Evolutionary conservation across 495 filamentous ascomycete genomes (phyloP), one percentile per base, ranked within the genome.

Genomic region (Podospora australis): DNA sequence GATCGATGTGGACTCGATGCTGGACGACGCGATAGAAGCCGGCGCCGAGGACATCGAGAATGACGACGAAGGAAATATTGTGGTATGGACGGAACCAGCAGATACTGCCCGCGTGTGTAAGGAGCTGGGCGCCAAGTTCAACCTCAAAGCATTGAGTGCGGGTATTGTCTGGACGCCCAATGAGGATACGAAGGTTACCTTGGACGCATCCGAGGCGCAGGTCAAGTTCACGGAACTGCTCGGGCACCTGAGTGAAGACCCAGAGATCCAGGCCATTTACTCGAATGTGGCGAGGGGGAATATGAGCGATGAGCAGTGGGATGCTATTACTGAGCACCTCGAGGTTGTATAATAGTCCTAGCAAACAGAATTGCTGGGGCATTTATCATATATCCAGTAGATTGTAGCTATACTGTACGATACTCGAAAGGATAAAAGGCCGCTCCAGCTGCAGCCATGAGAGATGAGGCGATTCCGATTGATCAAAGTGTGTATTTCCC

Each of bases 141-240:
- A 73, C 0, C 62, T 96, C 47, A 77, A 80, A 41, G 74, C 91
- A 21, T 66, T 83, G 43, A 82, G 71, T 51, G 77, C 78, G 23
- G 86, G 90, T 39, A 92, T 97, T 24, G 74, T 95, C 39, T 96
- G 88, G 88, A 78, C 83, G 46, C 78, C 90, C 0, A 94, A 89
- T 46, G 74, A 78, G 46, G 91, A 96, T 42, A 89, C 84, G 0
- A 76, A 78, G 65, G 80, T 86, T 13, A 64, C 67, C 4, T 50
- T 86, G 32, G 70, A 75, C 28, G 59, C 70, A 24, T 53, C 50
- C 3, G 73, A 80, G 48, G 67, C 72, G 34, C 70, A 80, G 6
- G 57, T 64, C 35, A 65, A 70, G 1, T 70, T 87, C 21, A 62
- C 78, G 25, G 76, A 74, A 23, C 65, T 84, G 48, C 66, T 84